phyloP scores from a whole-genome alignment of 768 basidiomycete genomes.

The Mycena alexandri region DNA sequence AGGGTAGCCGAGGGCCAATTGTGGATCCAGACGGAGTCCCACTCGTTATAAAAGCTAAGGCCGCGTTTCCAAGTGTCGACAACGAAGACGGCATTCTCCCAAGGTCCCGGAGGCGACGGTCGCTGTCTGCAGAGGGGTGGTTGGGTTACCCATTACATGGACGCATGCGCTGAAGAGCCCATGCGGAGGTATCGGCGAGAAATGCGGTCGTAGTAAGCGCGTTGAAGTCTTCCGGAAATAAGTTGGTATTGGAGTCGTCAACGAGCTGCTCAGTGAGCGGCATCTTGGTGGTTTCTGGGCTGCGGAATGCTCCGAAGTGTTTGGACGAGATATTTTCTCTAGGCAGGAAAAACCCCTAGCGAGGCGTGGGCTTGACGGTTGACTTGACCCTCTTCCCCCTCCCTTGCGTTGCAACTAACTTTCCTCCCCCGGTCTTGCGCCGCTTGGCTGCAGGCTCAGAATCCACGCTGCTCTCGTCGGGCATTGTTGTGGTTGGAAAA shows the following conservation, averaged over 20 bases:
- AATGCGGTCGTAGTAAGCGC: neutral
- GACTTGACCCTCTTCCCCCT: too few relatives aligned
- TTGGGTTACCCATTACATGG: conserved; percentile 9
- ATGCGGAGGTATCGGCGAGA: neutral
- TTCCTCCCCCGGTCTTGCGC: too few relatives aligned
- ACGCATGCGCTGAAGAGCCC: conserved; percentile 19
- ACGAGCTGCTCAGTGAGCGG: neutral
- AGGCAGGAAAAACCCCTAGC: conserved; percentile 10
- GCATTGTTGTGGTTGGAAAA: too few relatives aligned
- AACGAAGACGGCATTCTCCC: conserved; percentile 10
- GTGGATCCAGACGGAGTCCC: neutral
- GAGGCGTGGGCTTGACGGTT: too few relatives aligned
- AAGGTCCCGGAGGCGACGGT: conserved; percentile 2
- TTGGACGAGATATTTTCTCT: neutral
- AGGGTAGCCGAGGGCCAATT: neutral
- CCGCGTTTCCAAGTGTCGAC: conserved; percentile 9
- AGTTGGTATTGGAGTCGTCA: neutral
- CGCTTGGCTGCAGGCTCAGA: too few relatives aligned
- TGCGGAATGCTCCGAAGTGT: neutral
- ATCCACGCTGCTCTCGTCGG: too few relatives aligned
- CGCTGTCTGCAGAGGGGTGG: neutral
- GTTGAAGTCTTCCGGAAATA: neutral
- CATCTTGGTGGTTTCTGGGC: neutral
- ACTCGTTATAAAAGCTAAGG: neutral
- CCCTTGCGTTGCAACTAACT: too few relatives aligned